Base-by-base conservation (phyloP, 2,329 filamentous ascomycete genomes). In the Colletotrichum echinochloae region DNA sequence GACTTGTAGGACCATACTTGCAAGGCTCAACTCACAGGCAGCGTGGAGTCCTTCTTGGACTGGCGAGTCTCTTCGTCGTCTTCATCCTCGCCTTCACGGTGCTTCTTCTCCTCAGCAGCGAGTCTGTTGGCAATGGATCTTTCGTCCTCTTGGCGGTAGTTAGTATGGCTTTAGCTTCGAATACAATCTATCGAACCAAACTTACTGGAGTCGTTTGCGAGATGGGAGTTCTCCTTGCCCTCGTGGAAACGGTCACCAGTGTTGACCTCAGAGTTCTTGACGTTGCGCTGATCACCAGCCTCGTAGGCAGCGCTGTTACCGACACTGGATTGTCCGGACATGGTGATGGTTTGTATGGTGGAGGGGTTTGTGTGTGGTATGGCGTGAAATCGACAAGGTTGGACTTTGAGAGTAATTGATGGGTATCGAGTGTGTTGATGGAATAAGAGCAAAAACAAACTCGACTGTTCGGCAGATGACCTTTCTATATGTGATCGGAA, bases 271-370 rank as follows among this genome's bases (percentile, higher is more conserved):
- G 87, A 84, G 70, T 87, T 78, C 72, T 88, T 87, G 72, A 82
- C 79, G 79, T 90, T 94, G 76, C 88, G 87, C 85, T 96, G 93
- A 82, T 96, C 93, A 69, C 90, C 91, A 67, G 87, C 90, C 83
- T 95, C 92, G 83, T 96, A 95, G 79, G 94, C 82, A 71, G 81
- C 79, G 73, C 82, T 76, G 79, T 84, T 86, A 75, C 93, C 93
- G 78, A 95, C 92, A 78, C 85, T 91, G 68, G 91, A 93, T 72
- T 83, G 76, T 72, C 78, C 79, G 69, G 79, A 77, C 80, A 81
- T 82, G 68, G 46, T 78, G 73, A 59, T 46, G 33, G 33, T 30
- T 16, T 52, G 46, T 60, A 5, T 39, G 55, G 26, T 30, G 46
- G 46, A 26, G 1, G 23, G 16, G 4, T 37, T 48, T 16, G 46